These are phyloP conservation scores for Aspergillus sp. DNA, from an alignment of 2,329 filamentous ascomycete genomes.

Conservation along the genomic window DNA sequence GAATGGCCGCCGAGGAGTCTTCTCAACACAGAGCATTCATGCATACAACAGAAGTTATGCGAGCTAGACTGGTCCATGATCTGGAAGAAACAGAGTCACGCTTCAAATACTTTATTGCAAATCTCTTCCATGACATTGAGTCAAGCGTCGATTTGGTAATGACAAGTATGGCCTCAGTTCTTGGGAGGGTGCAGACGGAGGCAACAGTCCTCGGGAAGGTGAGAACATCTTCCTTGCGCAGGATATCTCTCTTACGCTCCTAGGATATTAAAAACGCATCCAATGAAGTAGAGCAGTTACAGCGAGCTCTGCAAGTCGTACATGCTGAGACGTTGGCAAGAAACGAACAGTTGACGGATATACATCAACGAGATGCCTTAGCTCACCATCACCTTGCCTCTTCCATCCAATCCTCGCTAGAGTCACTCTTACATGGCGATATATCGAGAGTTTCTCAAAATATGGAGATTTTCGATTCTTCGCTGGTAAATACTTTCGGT, in stretches of 20 bases:
- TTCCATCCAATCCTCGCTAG: constrained; percentile 27
- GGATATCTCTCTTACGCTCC: neutral
- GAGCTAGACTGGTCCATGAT: constrained; percentile 23
- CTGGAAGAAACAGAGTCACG: constrained; percentile 24
- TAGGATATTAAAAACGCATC: constrained; percentile 29
- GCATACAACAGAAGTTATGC: constrained; percentile 24
- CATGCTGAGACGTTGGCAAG: constrained; percentile 23
- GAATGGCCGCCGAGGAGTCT: constrained; percentile 23
- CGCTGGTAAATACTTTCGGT: constrained; percentile 25
- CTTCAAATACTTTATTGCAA: constrained; percentile 18
- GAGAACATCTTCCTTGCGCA: neutral
- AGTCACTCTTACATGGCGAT: constrained; percentile 25
- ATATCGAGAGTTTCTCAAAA: constrained; percentile 22
- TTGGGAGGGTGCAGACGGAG: constrained; percentile 14
- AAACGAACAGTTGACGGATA: constrained; percentile 19
- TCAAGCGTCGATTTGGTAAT: constrained; percentile 15
- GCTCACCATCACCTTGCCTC: constrained; percentile 23
- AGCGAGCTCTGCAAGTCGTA: constrained; percentile 17
- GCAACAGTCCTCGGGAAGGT: constrained; percentile 19
- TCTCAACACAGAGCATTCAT: constrained; percentile 29
- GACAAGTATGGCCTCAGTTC: constrained; percentile 12
- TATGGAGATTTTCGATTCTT: constrained; percentile 27
- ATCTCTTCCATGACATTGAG: constrained; percentile 21
- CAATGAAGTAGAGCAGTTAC: constrained; percentile 17
- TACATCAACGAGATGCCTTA: constrained; percentile 22